Evolutionary conservation across 208 protist genomes (phyloP).

Genomic region (Trypanosoma lewisi): DNA sequence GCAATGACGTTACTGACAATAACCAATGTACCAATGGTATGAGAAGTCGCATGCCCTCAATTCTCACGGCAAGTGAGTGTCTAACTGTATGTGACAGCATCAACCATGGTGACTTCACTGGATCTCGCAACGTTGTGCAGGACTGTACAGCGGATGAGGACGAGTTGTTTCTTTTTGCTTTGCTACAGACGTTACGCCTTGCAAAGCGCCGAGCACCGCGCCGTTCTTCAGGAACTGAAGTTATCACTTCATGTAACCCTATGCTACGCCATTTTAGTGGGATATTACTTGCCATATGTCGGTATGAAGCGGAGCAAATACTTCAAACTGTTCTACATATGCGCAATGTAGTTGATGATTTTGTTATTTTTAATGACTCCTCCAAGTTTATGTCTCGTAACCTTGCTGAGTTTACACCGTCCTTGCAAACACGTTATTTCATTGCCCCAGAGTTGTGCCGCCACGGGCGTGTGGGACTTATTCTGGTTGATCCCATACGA

Average conservation of each 20-base stretch:
- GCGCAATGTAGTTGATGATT: conserved; percentile 52
- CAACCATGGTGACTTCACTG: conserved; percentile 47
- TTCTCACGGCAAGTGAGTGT: conserved; percentile 40
- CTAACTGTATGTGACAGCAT: conserved; percentile 64
- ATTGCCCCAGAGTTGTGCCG: conserved; percentile 66
- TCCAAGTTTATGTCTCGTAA: not conserved
- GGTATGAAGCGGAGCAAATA: conserved; percentile 54
- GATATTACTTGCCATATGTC: conserved; percentile 60
- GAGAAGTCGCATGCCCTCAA: not conserved
- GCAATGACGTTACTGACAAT: not conserved
- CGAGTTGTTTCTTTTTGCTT: conserved; percentile 40
- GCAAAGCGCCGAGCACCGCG: conserved; percentile 42
- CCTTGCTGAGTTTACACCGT: not conserved
- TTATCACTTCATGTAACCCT: conserved; percentile 4
- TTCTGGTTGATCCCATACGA: conserved; percentile 68
- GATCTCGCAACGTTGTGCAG: conserved; percentile 35
- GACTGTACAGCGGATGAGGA: conserved; percentile 52
- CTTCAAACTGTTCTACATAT: conserved; percentile 37
- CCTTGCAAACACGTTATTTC: conserved; percentile 51
- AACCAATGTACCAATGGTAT: not conserved
- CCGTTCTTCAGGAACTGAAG: not conserved
- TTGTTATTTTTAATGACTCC: conserved; percentile 43
- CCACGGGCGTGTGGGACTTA: conserved; percentile 47
- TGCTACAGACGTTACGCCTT: conserved; percentile 62
- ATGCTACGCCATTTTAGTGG: conserved; percentile 48